A percentile compares a stretch with the other conserved stretches of the same genome.
These are phyloP conservation scores for Diaporthe vaccinii DNA, from an alignment of 2,329 filamentous ascomycete genomes.

Conservation along the genomic window DNA sequence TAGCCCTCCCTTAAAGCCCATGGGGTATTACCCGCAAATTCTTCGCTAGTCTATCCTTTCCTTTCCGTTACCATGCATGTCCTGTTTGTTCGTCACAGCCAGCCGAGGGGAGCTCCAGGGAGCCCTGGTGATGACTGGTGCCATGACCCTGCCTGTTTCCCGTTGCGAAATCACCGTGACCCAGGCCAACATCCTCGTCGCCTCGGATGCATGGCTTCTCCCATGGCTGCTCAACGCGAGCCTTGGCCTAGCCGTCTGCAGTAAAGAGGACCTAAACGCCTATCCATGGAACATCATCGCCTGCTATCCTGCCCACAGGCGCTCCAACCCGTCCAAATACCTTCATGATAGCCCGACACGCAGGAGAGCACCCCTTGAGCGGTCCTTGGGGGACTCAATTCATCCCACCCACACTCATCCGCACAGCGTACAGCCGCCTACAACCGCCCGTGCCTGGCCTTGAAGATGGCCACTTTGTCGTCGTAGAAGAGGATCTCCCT, in stretches of 20 bases:
- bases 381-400: not conserved
- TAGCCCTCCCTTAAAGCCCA: not conserved
- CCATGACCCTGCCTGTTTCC: not conserved
- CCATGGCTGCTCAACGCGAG: not conserved
- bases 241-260: not conserved
- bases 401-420: not conserved
- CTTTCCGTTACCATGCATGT: conserved; percentile 5
- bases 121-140: not conserved
- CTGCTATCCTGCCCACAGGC: not conserved
- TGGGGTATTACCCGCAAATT: conserved; percentile 14
- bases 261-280: not conserved
- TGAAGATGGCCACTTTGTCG: conserved; percentile 85
- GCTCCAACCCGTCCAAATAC: not conserved
- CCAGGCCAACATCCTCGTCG: not conserved
- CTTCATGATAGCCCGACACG: not conserved
- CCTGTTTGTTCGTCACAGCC: conserved; percentile 10
- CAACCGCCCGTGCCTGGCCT: conserved; percentile 74
- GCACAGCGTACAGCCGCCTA: conserved; percentile 43
- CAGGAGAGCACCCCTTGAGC: not conserved
- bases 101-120: no score
- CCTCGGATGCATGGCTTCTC: conserved; percentile 1
- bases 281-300: not conserved
- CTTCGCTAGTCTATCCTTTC: conserved; percentile 22
- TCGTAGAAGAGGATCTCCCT: conserved; percentile 88
- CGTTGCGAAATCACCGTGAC: not conserved